phyloP scores from a whole-genome alignment of 495 filamentous ascomycete species.

The Talaromyces nanjingensis region DNA sequence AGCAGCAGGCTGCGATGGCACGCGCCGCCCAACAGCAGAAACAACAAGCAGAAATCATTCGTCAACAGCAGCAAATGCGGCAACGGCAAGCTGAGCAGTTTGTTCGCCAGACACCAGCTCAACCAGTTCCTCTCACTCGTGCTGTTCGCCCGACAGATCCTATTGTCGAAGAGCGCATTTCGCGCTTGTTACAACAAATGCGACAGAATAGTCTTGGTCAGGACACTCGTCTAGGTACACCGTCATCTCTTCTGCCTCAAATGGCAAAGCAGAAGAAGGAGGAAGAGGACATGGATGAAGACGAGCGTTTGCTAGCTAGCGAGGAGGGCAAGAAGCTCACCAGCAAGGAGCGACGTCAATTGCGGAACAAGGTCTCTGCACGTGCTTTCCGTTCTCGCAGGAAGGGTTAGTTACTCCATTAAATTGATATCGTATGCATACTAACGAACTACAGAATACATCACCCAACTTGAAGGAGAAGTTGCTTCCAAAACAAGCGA shows the following conservation, averaged over 20 bases:
- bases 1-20: slow-evolving; percentile 75
- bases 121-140: slow-evolving; percentile 27
- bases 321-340: slow-evolving; percentile 96
- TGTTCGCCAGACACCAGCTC: slow-evolving; percentile 10
- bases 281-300: slow-evolving; percentile 97
- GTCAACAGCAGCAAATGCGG: slow-evolving; percentile 48
- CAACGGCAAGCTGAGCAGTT: slow-evolving; percentile 27
- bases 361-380: slow-evolving; percentile 97
- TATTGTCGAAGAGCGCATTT: slow-evolving; percentile 77
- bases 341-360: slow-evolving; percentile 87
- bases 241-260: slow-evolving; percentile 34
- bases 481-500: slow-evolving; percentile 66
- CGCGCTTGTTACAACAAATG: slow-evolving; percentile 77
- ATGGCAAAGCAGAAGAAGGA: slow-evolving; percentile 71
- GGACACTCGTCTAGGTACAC: slow-evolving; percentile 41
- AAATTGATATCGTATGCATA: slow-evolving; percentile 4
- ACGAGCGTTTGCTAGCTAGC: slow-evolving; percentile 84
- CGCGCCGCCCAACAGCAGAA: slow-evolving; percentile 66
- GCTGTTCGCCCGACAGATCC: slow-evolving; percentile 52
- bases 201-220: slow-evolving; percentile 54
- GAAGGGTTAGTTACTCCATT: slow-evolving; percentile 58
- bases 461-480: slow-evolving; percentile 82
- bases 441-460: slow-evolving; percentile 76
- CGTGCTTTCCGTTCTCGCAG: slow-evolving; percentile 90
- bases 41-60: slow-evolving; percentile 55